phyloP scores from a whole-genome alignment of 306 rosid species.

The Quercus variabilis region DNA sequence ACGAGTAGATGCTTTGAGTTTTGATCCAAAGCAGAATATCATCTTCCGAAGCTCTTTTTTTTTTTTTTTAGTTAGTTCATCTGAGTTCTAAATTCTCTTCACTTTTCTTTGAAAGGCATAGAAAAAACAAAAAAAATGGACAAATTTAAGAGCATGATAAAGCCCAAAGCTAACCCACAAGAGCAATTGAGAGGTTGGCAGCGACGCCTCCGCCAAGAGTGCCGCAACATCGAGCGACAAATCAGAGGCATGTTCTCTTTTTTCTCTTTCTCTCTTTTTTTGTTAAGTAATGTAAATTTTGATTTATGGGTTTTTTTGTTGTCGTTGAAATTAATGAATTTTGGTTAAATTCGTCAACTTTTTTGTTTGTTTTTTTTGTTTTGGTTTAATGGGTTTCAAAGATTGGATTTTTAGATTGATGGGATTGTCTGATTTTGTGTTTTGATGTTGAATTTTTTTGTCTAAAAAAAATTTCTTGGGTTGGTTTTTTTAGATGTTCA shows the following conservation, averaged over 20 bases:
- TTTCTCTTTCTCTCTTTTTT: slow-evolving; percentile 3
- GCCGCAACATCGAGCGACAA: slow-evolving; percentile 89
- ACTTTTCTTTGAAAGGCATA: not conserved
- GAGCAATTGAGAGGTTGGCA: slow-evolving; percentile 83
- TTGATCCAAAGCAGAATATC: not conserved
- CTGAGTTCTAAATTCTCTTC: not conserved
- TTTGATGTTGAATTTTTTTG: not conserved
- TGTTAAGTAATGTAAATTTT: not conserved
- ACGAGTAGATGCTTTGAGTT: not conserved
- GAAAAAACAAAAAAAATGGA: slow-evolving; percentile 39
- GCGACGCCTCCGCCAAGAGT: slow-evolving; percentile 86
- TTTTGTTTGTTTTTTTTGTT: not conserved
- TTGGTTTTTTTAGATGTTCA: slow-evolving; percentile 60
- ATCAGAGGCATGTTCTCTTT: slow-evolving; percentile 54
- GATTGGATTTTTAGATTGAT: not conserved
- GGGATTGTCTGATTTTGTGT: not conserved
- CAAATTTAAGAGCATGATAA: slow-evolving; percentile 66
- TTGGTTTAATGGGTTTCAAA: not conserved
- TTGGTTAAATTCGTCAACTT: not conserved
- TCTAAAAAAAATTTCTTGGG: not conserved
- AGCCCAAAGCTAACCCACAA: slow-evolving; percentile 70
- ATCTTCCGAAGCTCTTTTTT: not conserved
- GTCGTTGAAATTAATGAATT: not conserved
- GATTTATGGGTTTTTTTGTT: not conserved
- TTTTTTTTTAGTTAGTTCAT: too few relatives aligned